A percentile compares a stretch with the other conserved stretches of the same genome.
phyloP scores from a whole-genome alignment of 768 basidiomycete genomes.

The Mycena alexandri region DNA sequence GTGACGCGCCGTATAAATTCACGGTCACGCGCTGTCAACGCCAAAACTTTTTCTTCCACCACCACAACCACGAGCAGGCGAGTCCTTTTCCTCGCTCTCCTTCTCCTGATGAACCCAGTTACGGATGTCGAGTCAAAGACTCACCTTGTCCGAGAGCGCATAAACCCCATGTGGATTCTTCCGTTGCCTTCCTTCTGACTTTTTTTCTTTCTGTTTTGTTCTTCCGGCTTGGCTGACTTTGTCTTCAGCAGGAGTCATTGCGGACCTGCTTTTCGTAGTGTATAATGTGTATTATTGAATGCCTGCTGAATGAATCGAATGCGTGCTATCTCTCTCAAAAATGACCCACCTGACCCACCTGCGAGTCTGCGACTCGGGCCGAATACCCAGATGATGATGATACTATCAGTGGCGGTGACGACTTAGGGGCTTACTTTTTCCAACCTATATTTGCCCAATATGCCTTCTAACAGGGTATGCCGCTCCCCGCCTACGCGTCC shows the following conservation, averaged over 20 bases:
- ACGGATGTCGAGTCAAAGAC: conserved; percentile 50
- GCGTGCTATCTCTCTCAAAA: too few relatives aligned
- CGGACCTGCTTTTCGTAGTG: neutral
- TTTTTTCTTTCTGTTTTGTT: conserved; percentile 43
- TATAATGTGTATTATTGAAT: conserved; percentile 2
- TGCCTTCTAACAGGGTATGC: too few relatives aligned
- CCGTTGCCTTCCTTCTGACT: conserved; percentile 78
- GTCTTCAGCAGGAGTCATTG: neutral
- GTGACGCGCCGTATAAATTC: too few relatives aligned
- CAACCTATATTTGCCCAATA: too few relatives aligned
- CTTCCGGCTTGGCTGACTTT: conserved; percentile 13
- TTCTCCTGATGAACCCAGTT: conserved; percentile 44
- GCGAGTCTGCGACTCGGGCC: too few relatives aligned
- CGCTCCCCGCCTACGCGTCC: too few relatives aligned
- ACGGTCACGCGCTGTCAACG: too few relatives aligned
- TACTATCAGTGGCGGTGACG: too few relatives aligned
- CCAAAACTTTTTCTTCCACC: neutral
- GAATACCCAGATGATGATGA: too few relatives aligned
- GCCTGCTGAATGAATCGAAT: too few relatives aligned
- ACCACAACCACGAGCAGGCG: conserved; percentile 25
- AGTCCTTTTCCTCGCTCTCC: conserved; percentile 19
- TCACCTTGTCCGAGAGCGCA: conserved; percentile 51
- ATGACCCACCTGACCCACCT: too few relatives aligned
- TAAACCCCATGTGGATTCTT: conserved; percentile 66
- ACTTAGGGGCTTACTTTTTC: too few relatives aligned